Conservation (phyloP, 192 early-diverging fungal species). For the Diversispora eburnea region DNA sequence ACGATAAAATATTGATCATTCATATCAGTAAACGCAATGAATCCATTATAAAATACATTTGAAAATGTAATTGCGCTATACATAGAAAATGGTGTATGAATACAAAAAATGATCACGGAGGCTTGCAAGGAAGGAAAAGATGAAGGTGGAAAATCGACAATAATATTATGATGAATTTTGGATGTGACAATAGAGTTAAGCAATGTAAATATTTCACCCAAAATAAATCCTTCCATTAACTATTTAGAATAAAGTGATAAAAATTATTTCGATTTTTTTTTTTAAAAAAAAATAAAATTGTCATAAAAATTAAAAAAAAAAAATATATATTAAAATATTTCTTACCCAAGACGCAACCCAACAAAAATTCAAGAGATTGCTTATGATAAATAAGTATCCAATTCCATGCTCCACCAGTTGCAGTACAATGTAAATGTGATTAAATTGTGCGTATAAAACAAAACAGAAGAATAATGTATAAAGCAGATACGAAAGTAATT, state of each 20-base stretch:
- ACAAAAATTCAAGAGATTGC: neutral
- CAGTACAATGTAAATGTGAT: neutral
- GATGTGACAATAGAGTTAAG: neutral
- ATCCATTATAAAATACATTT: slow-evolving; percentile 14
- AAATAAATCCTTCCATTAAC: neutral
- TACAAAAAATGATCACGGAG: neutral
- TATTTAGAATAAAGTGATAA: neutral
- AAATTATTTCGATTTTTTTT: neutral
- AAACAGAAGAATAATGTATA: neutral
- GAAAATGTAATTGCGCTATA: neutral
- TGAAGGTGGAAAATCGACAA: neutral
- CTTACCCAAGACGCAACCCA: slow-evolving; percentile 16
- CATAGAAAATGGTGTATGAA: slow-evolving; percentile 27
- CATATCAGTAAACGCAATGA: slow-evolving; percentile 4
- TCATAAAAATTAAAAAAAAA: neutral
- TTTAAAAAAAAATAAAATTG: neutral
- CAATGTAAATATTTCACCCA: neutral
- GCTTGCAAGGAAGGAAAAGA: neutral
- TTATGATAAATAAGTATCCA: slow-evolving; percentile 7
- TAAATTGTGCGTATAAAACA: slow-evolving; percentile 21
- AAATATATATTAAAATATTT: too few relatives aligned
- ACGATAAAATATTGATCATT: neutral
- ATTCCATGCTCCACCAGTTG: neutral
- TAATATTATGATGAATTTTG: neutral
- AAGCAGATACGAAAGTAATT: slow-evolving; percentile 9